Conservation (phyloP, 202 grass and related monocot species). For the Setaria viridis region DNA sequence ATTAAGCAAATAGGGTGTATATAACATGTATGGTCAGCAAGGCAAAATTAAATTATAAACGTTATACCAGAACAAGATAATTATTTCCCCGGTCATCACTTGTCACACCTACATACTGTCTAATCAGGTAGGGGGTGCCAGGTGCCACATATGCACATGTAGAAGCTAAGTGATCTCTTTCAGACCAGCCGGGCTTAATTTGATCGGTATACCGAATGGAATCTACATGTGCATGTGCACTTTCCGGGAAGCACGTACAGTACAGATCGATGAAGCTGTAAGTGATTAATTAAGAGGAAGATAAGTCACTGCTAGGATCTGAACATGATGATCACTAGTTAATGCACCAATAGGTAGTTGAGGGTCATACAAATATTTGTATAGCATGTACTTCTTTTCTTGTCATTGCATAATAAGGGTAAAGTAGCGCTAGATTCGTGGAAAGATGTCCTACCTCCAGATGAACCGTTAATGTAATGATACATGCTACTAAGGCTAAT, state of each 20-base stretch:
- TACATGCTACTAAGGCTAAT: slow-evolving; percentile 1
- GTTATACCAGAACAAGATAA: background rate
- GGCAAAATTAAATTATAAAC: background rate
- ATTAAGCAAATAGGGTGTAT: background rate
- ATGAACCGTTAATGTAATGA: background rate
- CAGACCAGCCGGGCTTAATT: background rate
- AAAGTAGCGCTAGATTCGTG: background rate
- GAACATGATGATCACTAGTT: slow-evolving; percentile 1
- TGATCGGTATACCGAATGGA: background rate
- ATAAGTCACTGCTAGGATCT: background rate
- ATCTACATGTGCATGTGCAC: background rate
- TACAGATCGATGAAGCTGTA: slow-evolving; percentile 4
- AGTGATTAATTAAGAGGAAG: slow-evolving; percentile 6
- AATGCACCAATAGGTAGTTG: background rate
- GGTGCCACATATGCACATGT: background rate
- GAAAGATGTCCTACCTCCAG: background rate
- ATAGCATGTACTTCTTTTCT: background rate
- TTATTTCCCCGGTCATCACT: background rate
- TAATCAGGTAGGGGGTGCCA: background rate
- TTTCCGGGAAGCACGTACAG: background rate
- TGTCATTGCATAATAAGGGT: background rate
- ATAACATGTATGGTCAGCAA: background rate
- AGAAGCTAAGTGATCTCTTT: background rate
- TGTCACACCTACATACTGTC: background rate
- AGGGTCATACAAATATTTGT: slow-evolving; percentile 19